Evolutionary conservation across 345 rosid species (phyloP), one percentile per base, ranked within the genome.

Genomic region (Ceriops decandra): DNA sequence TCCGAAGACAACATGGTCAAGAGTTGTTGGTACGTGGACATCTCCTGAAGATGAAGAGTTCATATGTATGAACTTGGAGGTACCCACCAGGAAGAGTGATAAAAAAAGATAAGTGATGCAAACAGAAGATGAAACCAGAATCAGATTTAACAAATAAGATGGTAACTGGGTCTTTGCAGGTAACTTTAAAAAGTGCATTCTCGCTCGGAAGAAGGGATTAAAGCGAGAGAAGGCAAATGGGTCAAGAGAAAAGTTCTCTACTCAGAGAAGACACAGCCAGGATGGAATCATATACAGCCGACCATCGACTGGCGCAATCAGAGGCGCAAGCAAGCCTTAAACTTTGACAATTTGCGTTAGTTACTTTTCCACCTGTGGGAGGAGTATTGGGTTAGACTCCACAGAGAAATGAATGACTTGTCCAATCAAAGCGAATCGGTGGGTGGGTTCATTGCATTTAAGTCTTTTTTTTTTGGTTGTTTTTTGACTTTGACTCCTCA

Each of bases 1-100:
- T 54, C 95, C 88, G 54, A 93, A 93, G 15, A 91, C 91, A 7
- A 93, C 46, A 57, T 91, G 92, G 3, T 82, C 79, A 4, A 89
- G 78, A 13, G 71, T 72, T 15, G 88, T 83, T 0, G 83, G 72
- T 20, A 72, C 66, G 52, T 69, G 13, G n/a, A 69, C 71, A 49
- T 61, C 68, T 11, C 27, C 30, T 46, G 78, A 78, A 24, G 74
- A 57, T 21, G 71, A 68, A 30, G 84, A 81, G 47, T 63, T 49
- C 7, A 65, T 4, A 21, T 52, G 49, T 21, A 70, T 5, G 64
- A 73, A 49, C 54, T 77, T 85, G 69, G 85, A 73, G 64, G 77
- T 70, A 15, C 74, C 77, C 13, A 83, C 64, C 26, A 81, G 72
- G 62, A 86, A 74, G n/a, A 83, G 13, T 0, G 89, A 85, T 51